Evolutionary conservation across 768 basidiomycete genomes (phyloP), one percentile per base, ranked within the genome.

Genomic region (Phylloporus sp.): DNA sequence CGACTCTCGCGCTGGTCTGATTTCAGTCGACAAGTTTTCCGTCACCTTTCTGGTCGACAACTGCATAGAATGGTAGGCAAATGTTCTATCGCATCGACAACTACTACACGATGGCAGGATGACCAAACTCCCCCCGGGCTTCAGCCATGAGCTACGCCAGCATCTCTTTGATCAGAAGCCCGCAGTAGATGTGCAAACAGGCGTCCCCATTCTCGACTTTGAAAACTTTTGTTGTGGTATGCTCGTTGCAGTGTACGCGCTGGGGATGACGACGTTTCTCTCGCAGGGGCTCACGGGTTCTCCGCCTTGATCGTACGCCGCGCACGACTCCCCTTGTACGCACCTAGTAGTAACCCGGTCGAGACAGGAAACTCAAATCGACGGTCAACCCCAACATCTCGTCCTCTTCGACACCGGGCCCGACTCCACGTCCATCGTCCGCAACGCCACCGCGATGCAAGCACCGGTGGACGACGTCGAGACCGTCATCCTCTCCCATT

Each of bases 371-470:
- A 86, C 82, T 3, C 72, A 76, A 48, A 63, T 74, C 10, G 56
- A 70, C 20, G 80, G 68, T 18, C 62, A 71, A 33, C 44, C 63
- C 47, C 57, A 71, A 4, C 76, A 79, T 44, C 67, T 74, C n/a
- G 81, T 80, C 14, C 73, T 92, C 28, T 90, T 93, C 59, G 90
- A 93, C 66, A 83, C 86, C 14, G 90, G 90, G 0, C 90, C 90
- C 9, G 90, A 92, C 59, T 78, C 79, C 14, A 71, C 69, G 20
- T 81, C 84, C 22, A 79, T 93, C 52, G 75, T 80, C n/a, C 80
- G 86, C 41, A 92, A 91, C 64, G 62, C 81, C 21, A 64, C 64
- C 6, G 78, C 81, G 4, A 72, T 92, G 72, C 70, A 79, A 18
- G 59, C 80, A 1, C 75, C 77, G 3, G 63, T 80, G 9, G 67